Percentiles rank a stretch among this genome's conserved stretches.
phyloP scores from a whole-genome alignment of 2,329 filamentous ascomycete species.

The Rutstroemia sp. region DNA sequence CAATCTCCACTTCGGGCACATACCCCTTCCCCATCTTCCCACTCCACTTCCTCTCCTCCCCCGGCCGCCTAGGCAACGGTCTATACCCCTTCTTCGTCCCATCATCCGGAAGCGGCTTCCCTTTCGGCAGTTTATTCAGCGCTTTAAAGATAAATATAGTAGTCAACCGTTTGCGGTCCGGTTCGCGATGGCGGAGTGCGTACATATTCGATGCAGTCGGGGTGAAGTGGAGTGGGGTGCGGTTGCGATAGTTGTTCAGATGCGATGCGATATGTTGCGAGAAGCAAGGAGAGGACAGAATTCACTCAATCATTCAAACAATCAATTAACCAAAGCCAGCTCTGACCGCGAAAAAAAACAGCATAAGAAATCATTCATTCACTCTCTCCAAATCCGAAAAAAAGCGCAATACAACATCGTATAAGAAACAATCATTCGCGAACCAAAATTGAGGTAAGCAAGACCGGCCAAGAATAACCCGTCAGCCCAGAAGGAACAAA shows the following conservation, averaged over 20 bases:
- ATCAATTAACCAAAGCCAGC: not conserved
- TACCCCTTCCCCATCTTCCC: constrained; percentile 1
- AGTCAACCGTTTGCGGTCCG: not conserved
- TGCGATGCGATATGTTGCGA: not conserved
- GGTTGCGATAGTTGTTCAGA: not conserved
- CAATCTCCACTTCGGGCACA: not conserved
- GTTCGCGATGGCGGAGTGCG: not conserved
- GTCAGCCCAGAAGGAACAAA: too few species aligned
- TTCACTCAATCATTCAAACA: not conserved
- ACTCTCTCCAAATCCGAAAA: not conserved
- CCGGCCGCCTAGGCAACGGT: not conserved
- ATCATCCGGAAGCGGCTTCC: not conserved
- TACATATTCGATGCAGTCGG: not conserved
- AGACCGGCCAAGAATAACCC: too few species aligned
- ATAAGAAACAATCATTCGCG: too few species aligned
- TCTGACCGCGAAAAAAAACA: not conserved
- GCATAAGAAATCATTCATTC: not conserved
- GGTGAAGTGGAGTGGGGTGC: not conserved
- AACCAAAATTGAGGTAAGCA: too few species aligned
- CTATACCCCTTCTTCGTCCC: not conserved
- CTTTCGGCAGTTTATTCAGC: not conserved
- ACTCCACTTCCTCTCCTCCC: not conserved
- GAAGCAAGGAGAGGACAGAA: not conserved
- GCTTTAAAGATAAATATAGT: not conserved
- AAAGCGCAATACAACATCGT: not conserved